Evolutionary conservation across 2,329 filamentous ascomycete species (phyloP).

Genomic region (Claviceps pazoutovae): DNA sequence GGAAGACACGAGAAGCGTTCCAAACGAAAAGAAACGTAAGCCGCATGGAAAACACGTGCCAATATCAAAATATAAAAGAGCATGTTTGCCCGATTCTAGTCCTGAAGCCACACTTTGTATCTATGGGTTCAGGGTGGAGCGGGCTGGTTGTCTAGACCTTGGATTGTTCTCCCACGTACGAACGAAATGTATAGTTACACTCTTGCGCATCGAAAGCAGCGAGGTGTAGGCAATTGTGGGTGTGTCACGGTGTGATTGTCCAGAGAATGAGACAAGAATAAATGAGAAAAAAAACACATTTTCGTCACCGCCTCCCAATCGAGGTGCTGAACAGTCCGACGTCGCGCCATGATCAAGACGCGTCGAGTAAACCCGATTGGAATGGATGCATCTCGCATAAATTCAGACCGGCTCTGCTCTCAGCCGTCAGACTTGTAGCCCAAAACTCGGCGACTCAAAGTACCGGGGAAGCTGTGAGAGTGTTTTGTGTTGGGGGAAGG

Average conservation of each 20-base stretch:
- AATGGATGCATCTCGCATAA: not conserved
- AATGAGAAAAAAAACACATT: not conserved
- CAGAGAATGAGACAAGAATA: not conserved
- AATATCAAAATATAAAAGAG: slow-evolving; percentile 3
- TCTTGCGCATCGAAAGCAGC: slow-evolving; percentile 41
- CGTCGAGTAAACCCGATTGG: not conserved
- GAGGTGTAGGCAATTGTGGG: slow-evolving; percentile 50
- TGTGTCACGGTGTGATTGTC: slow-evolving; percentile 5
- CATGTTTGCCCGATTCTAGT: slow-evolving; percentile 51
- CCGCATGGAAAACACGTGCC: too few relatives aligned
- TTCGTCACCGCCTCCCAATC: not conserved
- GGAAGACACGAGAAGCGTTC: too few relatives aligned
- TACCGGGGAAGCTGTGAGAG: not conserved
- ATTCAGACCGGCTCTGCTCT: not conserved
- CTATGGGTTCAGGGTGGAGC: slow-evolving; percentile 51
- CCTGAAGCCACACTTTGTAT: slow-evolving; percentile 40
- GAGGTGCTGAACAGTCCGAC: not conserved
- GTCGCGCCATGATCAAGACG: slow-evolving; percentile 1
- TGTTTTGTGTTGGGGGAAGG: slow-evolving; percentile 1
- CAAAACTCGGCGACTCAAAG: not conserved
- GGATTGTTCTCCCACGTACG: slow-evolving; percentile 49
- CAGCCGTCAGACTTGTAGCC: not conserved
- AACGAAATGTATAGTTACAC: slow-evolving; percentile 45
- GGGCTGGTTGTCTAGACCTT: slow-evolving; percentile 55
- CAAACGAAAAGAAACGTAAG: too few relatives aligned